Evolutionary conservation across 2,329 filamentous ascomycete genomes (phyloP), one percentile per base, ranked within the genome.

Genomic region (Sarocladium strictum): DNA sequence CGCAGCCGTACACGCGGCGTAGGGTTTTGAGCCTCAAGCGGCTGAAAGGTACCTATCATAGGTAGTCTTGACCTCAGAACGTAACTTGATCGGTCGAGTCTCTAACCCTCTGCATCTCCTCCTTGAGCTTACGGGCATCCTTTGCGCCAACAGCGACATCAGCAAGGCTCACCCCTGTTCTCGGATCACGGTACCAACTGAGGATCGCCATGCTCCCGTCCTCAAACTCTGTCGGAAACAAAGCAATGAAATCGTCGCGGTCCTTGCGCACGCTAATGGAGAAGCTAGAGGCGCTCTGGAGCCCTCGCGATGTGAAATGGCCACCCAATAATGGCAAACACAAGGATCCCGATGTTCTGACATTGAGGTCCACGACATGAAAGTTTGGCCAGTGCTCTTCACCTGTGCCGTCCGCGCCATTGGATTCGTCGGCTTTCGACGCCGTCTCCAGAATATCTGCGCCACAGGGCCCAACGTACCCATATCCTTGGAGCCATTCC

Each of bases 331-430:
- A 53, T 12, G 66, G 64, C 23, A 69, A 53, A 26, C 59, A 62
- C n/a, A 66, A 53, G 0, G 63, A 66, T 2, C 65, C 68, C 15
- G 65, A 67, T 6, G 65, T 68, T 10, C 67, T 58, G n/a, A 66
- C 61, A 45, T 70, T 70, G 51, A 70, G 60, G 26, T 69, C 67
- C 19, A 68, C 67, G n/a, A 68, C 58, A 17, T 67, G 59, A 26
- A 60, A 61, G 21, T 53, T 41, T n/a, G 55, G 23, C 5, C 60
- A 55, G 6, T 57, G n/a, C n/a, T n/a, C 57, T 4, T 50, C 19
- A 38, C 9, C 12, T 38, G 5, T 2, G 33, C 10, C 24, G 17
- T 17, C 12, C n/a, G 5, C 3, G 33, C 10, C 24, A 15, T 17
- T 21, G 2, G 35, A 19, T 11, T 49, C 29, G 5, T 15, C 11